Evolutionary conservation across 2,329 filamentous ascomycete genomes (phyloP).

Genomic region (Zalaria sp.): DNA sequence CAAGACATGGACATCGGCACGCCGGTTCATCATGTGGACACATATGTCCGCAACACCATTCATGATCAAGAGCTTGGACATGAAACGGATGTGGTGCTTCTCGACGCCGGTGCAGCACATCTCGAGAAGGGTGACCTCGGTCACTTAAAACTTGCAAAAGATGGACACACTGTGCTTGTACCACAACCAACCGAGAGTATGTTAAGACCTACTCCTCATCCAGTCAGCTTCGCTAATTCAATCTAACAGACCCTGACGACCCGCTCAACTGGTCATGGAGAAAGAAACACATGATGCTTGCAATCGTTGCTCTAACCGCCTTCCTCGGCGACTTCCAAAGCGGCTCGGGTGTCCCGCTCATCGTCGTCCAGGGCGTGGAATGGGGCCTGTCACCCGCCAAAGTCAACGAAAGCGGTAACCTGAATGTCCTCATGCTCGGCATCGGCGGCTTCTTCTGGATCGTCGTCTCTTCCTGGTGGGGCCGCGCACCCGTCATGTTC

Average conservation of each 20-base stretch:
- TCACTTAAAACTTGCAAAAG: background rate
- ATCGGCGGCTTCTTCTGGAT: background rate
- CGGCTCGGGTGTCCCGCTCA: background rate
- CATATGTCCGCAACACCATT: background rate
- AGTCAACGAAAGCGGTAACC: background rate
- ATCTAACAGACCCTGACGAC: conserved; percentile 6
- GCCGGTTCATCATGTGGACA: background rate
- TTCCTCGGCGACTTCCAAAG: background rate
- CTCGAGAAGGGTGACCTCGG: background rate
- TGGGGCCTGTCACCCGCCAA: background rate
- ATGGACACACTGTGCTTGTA: conserved; percentile 8
- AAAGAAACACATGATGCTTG: background rate
- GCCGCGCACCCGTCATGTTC: conserved; percentile 16
- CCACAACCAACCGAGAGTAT: conserved; percentile 9
- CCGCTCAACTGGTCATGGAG: conserved; percentile 9
- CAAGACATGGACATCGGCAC: no score
- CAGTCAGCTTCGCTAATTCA: no score
- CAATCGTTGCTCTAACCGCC: background rate
- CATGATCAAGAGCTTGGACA: background rate
- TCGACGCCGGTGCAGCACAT: background rate
- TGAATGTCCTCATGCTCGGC: background rate
- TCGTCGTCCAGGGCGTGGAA: background rate
- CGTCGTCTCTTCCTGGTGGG: background rate
- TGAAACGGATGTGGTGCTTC: background rate
- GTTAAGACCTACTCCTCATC: no score